Percentiles rank a stretch among this genome's conserved stretches.
These are phyloP conservation scores for Hibiscus trionum DNA, from an alignment of 345 rosid genomes.

Conservation along the genomic window DNA sequence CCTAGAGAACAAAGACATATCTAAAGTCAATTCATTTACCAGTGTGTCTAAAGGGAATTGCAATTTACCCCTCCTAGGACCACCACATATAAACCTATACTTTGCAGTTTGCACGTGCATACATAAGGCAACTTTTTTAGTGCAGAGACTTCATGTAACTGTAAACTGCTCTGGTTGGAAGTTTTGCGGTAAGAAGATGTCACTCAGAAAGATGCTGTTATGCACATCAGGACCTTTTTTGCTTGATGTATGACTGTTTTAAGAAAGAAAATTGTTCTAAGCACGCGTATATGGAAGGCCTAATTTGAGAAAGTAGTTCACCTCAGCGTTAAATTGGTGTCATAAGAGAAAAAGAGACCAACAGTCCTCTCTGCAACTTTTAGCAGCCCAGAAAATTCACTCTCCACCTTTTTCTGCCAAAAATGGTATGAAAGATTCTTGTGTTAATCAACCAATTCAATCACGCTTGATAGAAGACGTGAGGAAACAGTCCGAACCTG, in stretches of 20 bases:
- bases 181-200: not conserved
- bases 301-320: slow-evolving; percentile 12
- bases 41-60: not conserved
- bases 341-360: slow-evolving; percentile 87
- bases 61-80: not conserved
- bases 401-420: slow-evolving; percentile 79
- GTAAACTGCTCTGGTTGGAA: not conserved
- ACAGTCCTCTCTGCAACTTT: slow-evolving; percentile 62
- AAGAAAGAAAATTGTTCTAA: not conserved
- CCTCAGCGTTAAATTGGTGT: slow-evolving; percentile 86
- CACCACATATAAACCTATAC: not conserved
- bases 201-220: not conserved
- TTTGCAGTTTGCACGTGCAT: not conserved
- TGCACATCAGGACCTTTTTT: not conserved
- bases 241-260: not conserved
- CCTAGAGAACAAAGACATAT: not conserved
- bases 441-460: not conserved
- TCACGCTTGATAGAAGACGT: not conserved
- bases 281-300: not conserved
- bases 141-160: not conserved
- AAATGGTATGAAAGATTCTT: slow-evolving; percentile 4
- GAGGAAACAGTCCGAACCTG: slow-evolving; percentile 40
- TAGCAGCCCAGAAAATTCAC: slow-evolving; percentile 63
- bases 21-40: not conserved
- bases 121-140: not conserved